Evolutionary conservation across 768 basidiomycete genomes (phyloP).

Genomic region (Cystoderma amianthinum): DNA sequence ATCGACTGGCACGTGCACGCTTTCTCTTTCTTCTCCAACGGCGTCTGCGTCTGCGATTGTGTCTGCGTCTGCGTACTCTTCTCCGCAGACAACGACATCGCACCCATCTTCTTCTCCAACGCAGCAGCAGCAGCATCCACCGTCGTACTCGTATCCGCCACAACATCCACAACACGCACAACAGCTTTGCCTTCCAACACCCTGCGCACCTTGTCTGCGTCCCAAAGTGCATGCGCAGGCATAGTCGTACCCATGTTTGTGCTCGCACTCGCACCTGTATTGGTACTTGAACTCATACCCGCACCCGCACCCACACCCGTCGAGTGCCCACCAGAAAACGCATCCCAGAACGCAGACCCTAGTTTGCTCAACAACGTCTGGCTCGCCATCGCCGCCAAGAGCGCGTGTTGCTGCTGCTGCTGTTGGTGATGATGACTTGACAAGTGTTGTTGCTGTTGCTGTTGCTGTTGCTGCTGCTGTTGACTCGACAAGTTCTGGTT

Average conservation of each 20-base stretch:
- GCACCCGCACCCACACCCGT: too few relatives aligned
- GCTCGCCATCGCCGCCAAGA: slow-evolving; percentile 69
- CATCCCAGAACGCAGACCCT: slow-evolving; percentile 81
- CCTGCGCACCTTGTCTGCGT: slow-evolving; percentile 74
- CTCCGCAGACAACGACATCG: slow-evolving; percentile 39
- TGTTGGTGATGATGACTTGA: slow-evolving; percentile 8
- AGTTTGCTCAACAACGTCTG: slow-evolving; percentile 71
- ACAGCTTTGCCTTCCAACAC: slow-evolving; percentile 83
- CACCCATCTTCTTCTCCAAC: slow-evolving; percentile 9
- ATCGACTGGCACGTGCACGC: too few relatives aligned
- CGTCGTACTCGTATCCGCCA: slow-evolving; percentile 21
- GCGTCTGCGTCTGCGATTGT: too few relatives aligned
- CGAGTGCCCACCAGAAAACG: slow-evolving; percentile 61
- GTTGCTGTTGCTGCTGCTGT: slow-evolving; percentile 9
- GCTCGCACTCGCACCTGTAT: slow-evolving; percentile 9
- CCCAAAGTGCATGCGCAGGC: slow-evolving; percentile 35
- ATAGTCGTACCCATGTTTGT: too few relatives aligned
- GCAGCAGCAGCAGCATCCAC: neutral
- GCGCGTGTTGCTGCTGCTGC: slow-evolving; percentile 37
- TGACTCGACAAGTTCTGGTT: slow-evolving; percentile 12
- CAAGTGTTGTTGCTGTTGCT: slow-evolving; percentile 10
- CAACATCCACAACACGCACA: slow-evolving; percentile 72
- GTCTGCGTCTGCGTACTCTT: slow-evolving; percentile 72
- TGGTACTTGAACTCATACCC: slow-evolving; percentile 11
- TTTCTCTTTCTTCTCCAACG: too few relatives aligned